Evolutionary conservation across 495 filamentous ascomycete species (phyloP), one percentile per base, ranked within the genome.

Genomic region (Darksidea phi): DNA sequence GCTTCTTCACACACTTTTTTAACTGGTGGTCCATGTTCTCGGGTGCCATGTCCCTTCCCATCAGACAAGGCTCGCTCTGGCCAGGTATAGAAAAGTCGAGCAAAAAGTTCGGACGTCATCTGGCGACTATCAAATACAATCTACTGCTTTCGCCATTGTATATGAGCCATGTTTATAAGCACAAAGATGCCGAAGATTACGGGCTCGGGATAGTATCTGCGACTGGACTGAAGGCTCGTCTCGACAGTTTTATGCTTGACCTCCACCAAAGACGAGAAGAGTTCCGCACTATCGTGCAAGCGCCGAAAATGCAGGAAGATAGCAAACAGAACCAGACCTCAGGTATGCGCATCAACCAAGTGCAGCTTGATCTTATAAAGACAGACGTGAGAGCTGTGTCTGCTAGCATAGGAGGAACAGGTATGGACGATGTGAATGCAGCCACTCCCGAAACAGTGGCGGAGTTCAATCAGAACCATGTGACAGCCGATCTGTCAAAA

Each of bases 1-100:
- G 91, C 6, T 96, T 97, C 79, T 98, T 98, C 71, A 96, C 91
- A 1, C 94, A 97, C 68, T 98, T 98, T 77, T 97, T 92, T 75
- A 86, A 87, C 66, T 98, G 94, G 94, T 97, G 91, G 93, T 89
- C 88, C 11, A 82, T 97, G 61, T 98, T 98, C 75, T 90, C 90
- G 6, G 93, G 93, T 0, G 87, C 89, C 13, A 92, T 98, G 86
- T 94, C 94, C 11, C 82, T 98, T 24, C 94, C 94, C 24, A 87
- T 98, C 55, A 88, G 94, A 0, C 94, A 98, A 73, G 94, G 94
- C 8, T 80, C 80, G 28, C 79, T 98, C 12, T 98, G 89, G 84
- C 94, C 91, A 13, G 92, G 90, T 8, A 77, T 88, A 48, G 92
- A 96, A 48, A 97, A 96, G 76, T 92, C 91, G 37, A 96, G 89